Conservation (phyloP, 2,329 filamentous ascomycete species). For the Thelonectria rubi region DNA sequence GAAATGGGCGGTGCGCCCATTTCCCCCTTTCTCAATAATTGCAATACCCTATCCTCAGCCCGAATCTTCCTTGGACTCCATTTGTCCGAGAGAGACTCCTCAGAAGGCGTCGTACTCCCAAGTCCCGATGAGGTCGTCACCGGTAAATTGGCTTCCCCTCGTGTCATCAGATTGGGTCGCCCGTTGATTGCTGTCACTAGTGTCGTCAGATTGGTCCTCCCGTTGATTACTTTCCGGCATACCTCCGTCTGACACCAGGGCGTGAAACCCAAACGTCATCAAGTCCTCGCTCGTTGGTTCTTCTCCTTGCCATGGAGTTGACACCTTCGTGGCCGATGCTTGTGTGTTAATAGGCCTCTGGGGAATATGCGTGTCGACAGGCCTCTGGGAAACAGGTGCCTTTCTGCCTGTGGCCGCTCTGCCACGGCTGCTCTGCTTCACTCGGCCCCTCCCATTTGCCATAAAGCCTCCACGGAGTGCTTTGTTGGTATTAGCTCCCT, state of each 20-base stretch:
- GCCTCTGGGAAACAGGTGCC: background rate
- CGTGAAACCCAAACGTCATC: slow-evolving; percentile 43
- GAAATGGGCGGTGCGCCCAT: background rate
- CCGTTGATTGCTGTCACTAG: background rate
- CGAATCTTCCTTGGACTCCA: slow-evolving; percentile 34
- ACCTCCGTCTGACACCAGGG: background rate
- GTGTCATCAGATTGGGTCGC: background rate
- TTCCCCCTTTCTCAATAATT: background rate
- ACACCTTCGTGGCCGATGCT: no score
- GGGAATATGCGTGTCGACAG: background rate
- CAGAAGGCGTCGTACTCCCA: slow-evolving; percentile 4
- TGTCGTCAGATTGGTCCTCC: background rate
- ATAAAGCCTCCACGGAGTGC: background rate
- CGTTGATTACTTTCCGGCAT: background rate
- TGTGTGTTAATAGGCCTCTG: no score
- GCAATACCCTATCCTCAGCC: slow-evolving; percentile 18
- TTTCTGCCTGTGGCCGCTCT: background rate
- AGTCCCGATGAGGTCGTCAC: background rate
- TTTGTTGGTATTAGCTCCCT: background rate
- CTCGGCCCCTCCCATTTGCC: background rate
- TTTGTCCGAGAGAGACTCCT: slow-evolving; percentile 23
- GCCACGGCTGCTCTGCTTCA: background rate
- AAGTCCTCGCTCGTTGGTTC: slow-evolving; percentile 62
- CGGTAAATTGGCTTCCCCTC: background rate
- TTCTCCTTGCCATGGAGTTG: slow-evolving; percentile 24